These are phyloP conservation scores for Neofusicoccum kwambonambiense DNA, from an alignment of 2,329 filamentous ascomycete species.

Conservation along the genomic window DNA sequence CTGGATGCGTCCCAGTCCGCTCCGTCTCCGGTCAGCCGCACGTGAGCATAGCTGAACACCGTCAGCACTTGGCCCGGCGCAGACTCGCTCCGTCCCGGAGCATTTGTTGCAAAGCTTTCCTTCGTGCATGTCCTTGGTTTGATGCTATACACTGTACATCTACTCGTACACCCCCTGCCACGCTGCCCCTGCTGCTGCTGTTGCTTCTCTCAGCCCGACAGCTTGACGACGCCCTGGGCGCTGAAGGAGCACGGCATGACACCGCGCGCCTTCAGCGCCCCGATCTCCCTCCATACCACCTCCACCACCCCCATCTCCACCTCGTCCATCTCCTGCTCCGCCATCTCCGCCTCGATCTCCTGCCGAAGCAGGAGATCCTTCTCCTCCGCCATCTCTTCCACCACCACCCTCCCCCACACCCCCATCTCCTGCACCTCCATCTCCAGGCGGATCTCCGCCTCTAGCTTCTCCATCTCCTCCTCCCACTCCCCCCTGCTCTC, in stretches of 20 bases:
- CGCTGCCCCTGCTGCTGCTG: not conserved
- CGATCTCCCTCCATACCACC: constrained; percentile 1
- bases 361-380: constrained; percentile 1
- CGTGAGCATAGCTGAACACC: not conserved
- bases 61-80: not conserved
- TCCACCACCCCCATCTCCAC: not conserved
- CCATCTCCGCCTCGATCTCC: constrained; percentile 12
- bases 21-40: not conserved
- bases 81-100: not conserved
- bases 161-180: not conserved
- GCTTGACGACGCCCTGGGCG: not conserved
- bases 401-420: not conserved
- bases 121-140: not conserved
- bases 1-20: not conserved
- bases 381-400: not conserved
- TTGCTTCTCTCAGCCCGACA: not conserved
- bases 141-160: constrained; percentile 3
- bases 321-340: constrained; percentile 9
- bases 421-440: constrained; percentile 4
- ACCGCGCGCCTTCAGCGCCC: constrained; percentile 4
- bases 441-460: constrained; percentile 6
- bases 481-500: constrained; percentile 5
- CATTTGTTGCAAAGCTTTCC: not conserved
- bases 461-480: constrained; percentile 1
- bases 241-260: not conserved